Base-by-base conservation (phyloP, 202 grass and related monocot species). In the Cymbopogon flexuosus region DNA sequence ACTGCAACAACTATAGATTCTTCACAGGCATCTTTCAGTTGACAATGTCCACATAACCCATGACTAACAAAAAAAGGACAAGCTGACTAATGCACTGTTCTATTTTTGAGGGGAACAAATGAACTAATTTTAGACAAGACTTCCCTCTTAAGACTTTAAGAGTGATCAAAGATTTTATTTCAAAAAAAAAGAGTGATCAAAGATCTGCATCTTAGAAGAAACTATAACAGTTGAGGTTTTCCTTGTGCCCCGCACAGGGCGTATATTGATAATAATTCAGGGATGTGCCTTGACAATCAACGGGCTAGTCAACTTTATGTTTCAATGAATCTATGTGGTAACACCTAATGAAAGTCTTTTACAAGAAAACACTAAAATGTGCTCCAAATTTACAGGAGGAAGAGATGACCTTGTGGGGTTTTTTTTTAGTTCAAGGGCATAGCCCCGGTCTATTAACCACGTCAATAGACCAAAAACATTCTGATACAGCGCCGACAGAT, bases 91-190 rank as follows among this genome's bases (percentile, higher is more conserved):
- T n/a, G 18, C 34, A 23, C 16, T 73, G 57, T 45, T 1, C 68
- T 34, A 41, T 23, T 24, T 68, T 41, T 23, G 10, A 43, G 2
- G 21, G 37, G 5, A 41, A 37, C 46, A 72, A 62, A 23, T 22
- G 8, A 15, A 23, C 4, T 63, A 64, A 54, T 0, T 68, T 18
- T 52, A 54, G 21, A 16, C 9, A 51, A 72, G 14, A 39, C 37
- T 73, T 51, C 46, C 29, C 24, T 81, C 79, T 71, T 47, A 72
- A 81, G 39, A 72, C 18, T 72, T 42, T 29, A 46, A 62, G 61
- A 49, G 15, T 6, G 40, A 11, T 42, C 40, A 42, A 42, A 42
- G 14, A 27, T 51, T 27, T 27, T 27, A 2, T 27, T 27, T 27
- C 27, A 27, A 27, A 27, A 27, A 27, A 27, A 27, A 46, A 62